Evolutionary conservation across 805 yeast species (phyloP), one percentile per base, ranked within the genome.

Genomic region (Cyberlindnera nakhonratchasimensis): DNA sequence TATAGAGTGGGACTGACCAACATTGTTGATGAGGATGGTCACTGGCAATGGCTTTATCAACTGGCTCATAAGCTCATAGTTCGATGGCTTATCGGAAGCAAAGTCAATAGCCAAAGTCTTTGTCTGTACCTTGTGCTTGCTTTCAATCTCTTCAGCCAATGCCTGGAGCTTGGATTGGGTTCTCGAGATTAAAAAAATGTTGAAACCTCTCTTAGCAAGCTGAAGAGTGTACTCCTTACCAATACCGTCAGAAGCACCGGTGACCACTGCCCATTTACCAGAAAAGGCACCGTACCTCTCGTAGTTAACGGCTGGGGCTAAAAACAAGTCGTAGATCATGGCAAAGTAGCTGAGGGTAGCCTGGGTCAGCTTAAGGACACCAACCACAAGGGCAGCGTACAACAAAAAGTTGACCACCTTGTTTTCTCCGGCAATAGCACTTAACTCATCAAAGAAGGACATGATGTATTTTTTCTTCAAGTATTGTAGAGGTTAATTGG

Each of bases 191-290:
- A 93, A 72, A 11, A 87, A 80, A 35, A 93, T 63, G 54, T 89
- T 90, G 63, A 90, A 83, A 2, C 96, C 96, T 51, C 75, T 80
- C 40, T 73, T 64, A 11, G 98, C 99, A 64, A 93, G 74, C 66
- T 91, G 98, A 20, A 66, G 58, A 2, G 96, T 82, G 59, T 77
- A 93, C 63, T 93, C 96, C 61, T 90, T 88, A 44, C 99, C 99
- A 58, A 93, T 84, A 26, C 99, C 99, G 62, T 93, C 98, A 36
- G 97, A 87, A 4, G 97, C 95, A 45, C 99, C 99, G 6, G 99
- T 93, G 14, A 93, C 77, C 24, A 93, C 85, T n/a, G 97, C 96
- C 91, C 96, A 93, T 30, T 76, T 71, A 21, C 83, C 84, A 12
- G 51, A 38, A 46, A 71, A 70, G 21, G 91, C 83, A n/a, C 96